Base-by-base conservation (phyloP, 208 protist species). In the Crithidia bombi region DNA sequence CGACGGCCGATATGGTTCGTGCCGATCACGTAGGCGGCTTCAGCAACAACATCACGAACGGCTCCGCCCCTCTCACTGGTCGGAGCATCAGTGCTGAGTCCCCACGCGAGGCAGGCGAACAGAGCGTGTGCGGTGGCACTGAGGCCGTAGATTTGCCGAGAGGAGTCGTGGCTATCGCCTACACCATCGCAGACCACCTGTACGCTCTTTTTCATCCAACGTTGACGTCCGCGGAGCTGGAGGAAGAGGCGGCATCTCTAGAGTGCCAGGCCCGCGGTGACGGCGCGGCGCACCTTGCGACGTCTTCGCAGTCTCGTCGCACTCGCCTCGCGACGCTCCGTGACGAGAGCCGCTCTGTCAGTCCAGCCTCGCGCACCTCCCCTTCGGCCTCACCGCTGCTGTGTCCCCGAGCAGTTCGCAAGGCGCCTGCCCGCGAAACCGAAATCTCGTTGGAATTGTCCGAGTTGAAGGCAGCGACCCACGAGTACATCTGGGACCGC, bases 401-500 rank as follows among this genome's bases (percentile, higher is more conserved):
- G 7, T 44, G 33, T 35, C 57, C 52, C 1, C 41, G 36, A n/a
- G 25, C 62, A 2, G 35, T 32, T 41, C 32, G 55, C 43, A 54
- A 38, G 23, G 23, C 21, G 23, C 17, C 46, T 19, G 23, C 11
- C 19, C 61, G 43, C 21, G 61, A 56, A 14, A 35, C 30, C 0
- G 61, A 66, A 35, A 17, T 43, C 5, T 66, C 61, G 23, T 21
- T 30, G 1, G 71, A 62, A 46, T 38, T 67, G 19, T n/a, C 23
- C 21, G 71, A 58, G 56, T 33, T 77, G 17, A 67, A 55, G n/a
- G 43, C 41, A 19, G 52, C 59, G 6, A 17, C 38, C 25, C 71
- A 77, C 49, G 36, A 1, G 2, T 54, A 52, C 52, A 61, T 77
- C 7, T 77, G 71, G 71, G 59, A 39, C 12, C 71, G 71, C 41